Percentiles rank a stretch among this genome's conserved stretches.
phyloP scores from a whole-genome alignment of 768 basidiomycete genomes.

The Auriscalpium microsporum region DNA sequence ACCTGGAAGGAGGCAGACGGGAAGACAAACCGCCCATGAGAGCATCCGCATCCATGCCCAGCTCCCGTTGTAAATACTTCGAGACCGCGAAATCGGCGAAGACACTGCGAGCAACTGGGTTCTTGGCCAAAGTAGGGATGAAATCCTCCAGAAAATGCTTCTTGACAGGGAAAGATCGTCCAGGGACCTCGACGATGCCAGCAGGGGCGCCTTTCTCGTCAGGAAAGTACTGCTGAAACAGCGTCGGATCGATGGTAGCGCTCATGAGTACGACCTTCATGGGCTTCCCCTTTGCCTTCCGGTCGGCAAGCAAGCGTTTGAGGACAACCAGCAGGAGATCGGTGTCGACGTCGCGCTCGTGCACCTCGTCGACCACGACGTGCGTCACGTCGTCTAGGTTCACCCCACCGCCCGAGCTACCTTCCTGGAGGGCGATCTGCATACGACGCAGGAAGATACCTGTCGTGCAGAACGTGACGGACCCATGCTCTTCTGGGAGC shows the following conservation, averaged over 20 bases:
- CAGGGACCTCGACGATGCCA: conserved; percentile 74
- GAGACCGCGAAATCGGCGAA: conserved; percentile 60
- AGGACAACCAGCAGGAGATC: conserved; percentile 85
- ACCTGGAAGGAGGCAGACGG: conserved; percentile 6
- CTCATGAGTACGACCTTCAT: conserved; percentile 92
- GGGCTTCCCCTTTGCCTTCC: conserved; percentile 58
- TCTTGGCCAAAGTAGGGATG: conserved; percentile 37
- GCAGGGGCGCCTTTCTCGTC: conserved; percentile 53
- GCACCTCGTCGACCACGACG: conserved; percentile 91
- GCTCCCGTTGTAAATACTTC: conserved; percentile 66
- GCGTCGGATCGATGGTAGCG: conserved; percentile 84
- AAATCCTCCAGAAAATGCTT: conserved; percentile 79
- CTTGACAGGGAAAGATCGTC: conserved; percentile 82
- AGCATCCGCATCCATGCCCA: conserved; percentile 29
- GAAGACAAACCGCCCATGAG: conserved; percentile 3
- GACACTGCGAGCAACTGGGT: conserved; percentile 48
- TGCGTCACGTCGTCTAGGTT: conserved; percentile 76
- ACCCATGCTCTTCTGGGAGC: conserved; percentile 70
- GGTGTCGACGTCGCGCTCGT: conserved; percentile 91
- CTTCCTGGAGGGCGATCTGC: conserved; percentile 59
- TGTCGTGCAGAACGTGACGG: conserved; percentile 88
- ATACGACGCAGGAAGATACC: conserved; percentile 84
- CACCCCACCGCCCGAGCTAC: conserved; percentile 22
- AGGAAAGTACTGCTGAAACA: conserved; percentile 85
- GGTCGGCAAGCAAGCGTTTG: conserved; percentile 70